Evolutionary conservation across 2,329 filamentous ascomycete genomes (phyloP).

Genomic region (Aspergillus latus): DNA sequence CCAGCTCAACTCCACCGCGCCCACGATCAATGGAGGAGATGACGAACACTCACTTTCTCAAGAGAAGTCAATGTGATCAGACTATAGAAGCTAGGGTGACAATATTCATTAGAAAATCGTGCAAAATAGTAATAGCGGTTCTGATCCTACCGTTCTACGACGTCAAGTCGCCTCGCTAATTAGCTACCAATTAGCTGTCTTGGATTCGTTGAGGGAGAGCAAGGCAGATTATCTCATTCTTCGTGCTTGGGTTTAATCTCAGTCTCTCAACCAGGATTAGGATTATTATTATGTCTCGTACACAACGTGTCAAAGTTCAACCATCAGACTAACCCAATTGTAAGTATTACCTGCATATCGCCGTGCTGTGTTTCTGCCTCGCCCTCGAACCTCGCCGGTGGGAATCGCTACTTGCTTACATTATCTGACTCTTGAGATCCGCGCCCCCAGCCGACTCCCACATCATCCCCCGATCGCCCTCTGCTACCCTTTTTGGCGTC

Average conservation of each 20-base stretch:
- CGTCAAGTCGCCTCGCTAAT: slow-evolving; percentile 11
- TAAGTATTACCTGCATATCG: slow-evolving; percentile 16
- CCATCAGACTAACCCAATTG: slow-evolving; percentile 9
- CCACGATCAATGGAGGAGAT: slow-evolving; percentile 23
- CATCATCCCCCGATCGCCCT: slow-evolving; percentile 28
- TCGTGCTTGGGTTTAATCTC: background rate
- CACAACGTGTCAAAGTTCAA: slow-evolving; percentile 6
- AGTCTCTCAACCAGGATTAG: background rate
- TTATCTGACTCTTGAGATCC: slow-evolving; percentile 25
- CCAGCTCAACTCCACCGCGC: slow-evolving; percentile 30
- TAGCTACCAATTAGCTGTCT: background rate
- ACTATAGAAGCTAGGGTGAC: background rate
- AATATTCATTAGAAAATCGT: slow-evolving; percentile 3
- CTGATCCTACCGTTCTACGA: background rate
- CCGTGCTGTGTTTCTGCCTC: slow-evolving; percentile 7
- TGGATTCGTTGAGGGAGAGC: background rate
- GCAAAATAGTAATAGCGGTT: slow-evolving; percentile 5
- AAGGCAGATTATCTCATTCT: background rate
- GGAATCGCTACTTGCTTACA: slow-evolving; percentile 23
- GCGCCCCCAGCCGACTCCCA: slow-evolving; percentile 24
- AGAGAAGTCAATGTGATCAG: background rate
- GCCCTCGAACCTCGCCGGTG: slow-evolving; percentile 8
- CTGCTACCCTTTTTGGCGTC: slow-evolving; percentile 28
- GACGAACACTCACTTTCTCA: slow-evolving; percentile 26
- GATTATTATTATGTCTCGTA: background rate